Conservation (phyloP, 192 early-diverging fungal genomes). For the Coemansia sp. region DNA sequence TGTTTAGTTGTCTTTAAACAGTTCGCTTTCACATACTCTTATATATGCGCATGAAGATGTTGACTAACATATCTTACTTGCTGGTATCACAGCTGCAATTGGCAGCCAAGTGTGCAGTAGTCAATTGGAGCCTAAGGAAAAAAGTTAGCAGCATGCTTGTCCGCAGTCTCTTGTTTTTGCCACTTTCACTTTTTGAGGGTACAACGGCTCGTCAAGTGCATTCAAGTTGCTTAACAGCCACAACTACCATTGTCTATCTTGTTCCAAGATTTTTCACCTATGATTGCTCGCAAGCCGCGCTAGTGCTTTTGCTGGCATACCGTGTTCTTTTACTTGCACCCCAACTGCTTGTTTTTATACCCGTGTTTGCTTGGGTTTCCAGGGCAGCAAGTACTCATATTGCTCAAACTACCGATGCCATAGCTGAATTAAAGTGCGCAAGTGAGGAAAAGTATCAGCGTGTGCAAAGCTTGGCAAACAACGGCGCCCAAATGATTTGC, state of each 20-base stretch:
- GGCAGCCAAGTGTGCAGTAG: neutral
- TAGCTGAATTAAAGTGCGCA: neutral
- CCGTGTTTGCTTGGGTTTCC: neutral
- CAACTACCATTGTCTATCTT: neutral
- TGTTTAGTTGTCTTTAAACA: too few species aligned
- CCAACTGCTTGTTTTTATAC: neutral
- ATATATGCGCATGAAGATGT: neutral
- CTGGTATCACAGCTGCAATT: neutral
- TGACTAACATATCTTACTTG: neutral
- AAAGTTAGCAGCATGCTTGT: neutral
- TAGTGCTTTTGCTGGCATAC: neutral
- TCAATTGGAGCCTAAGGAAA: neutral
- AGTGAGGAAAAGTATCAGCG: neutral
- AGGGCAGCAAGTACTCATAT: neutral
- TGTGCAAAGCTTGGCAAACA: neutral
- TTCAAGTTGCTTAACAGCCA: neutral
- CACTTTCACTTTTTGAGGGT: neutral
- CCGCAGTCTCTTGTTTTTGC: neutral
- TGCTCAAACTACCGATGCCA: neutral
- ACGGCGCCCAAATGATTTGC: slow-evolving; percentile 57
- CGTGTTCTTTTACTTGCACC: neutral
- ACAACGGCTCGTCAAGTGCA: neutral
- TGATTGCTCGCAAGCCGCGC: neutral
- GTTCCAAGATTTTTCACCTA: neutral
- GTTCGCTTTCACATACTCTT: too few species aligned